Percentiles rank a stretch among this genome's conserved stretches.
These are phyloP conservation scores for Zea luxurians DNA, from an alignment of 176 grass and related monocot genomes.

Conservation along the genomic window DNA sequence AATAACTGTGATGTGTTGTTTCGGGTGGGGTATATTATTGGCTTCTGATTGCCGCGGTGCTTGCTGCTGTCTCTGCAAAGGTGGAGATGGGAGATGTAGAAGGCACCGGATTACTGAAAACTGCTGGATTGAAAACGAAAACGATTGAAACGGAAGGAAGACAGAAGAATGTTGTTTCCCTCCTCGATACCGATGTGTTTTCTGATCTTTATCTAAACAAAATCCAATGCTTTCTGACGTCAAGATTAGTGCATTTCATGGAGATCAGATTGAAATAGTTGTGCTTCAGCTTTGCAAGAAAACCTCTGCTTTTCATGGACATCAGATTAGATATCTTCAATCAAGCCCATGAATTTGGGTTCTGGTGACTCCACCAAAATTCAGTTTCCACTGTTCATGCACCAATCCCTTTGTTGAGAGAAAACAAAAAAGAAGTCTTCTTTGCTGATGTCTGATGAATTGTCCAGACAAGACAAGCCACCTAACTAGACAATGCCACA, in stretches of 20 bases:
- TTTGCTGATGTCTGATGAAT: background rate
- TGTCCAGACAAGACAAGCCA: too few relatives aligned
- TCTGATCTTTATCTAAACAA: background rate
- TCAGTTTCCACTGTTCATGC: too few relatives aligned
- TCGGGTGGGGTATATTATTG: background rate
- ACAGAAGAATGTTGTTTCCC: conserved; percentile 47
- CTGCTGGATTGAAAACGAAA: conserved; percentile 4
- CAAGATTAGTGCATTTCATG: background rate
- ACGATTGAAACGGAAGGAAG: conserved; percentile 30
- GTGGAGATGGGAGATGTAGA: conserved; percentile 33
- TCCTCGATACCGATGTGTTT: conserved; percentile 21
- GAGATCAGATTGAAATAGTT: background rate
- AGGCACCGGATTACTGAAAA: conserved; percentile 33
- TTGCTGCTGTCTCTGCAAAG: conserved; percentile 40
- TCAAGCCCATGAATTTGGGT: too few relatives aligned
- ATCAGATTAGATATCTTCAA: too few relatives aligned
- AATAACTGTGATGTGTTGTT: conserved; percentile 18
- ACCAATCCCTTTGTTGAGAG: too few relatives aligned
- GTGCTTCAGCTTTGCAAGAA: too few relatives aligned
- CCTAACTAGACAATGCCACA: too few relatives aligned
- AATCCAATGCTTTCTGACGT: conserved; percentile 23
- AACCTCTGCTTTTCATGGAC: background rate
- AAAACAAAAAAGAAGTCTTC: too few relatives aligned
- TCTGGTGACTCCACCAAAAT: too few relatives aligned
- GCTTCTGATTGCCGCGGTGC: conserved; percentile 12